phyloP scores from a whole-genome alignment of 495 filamentous ascomycete species.

The Annulohypoxylon moriforme region DNA sequence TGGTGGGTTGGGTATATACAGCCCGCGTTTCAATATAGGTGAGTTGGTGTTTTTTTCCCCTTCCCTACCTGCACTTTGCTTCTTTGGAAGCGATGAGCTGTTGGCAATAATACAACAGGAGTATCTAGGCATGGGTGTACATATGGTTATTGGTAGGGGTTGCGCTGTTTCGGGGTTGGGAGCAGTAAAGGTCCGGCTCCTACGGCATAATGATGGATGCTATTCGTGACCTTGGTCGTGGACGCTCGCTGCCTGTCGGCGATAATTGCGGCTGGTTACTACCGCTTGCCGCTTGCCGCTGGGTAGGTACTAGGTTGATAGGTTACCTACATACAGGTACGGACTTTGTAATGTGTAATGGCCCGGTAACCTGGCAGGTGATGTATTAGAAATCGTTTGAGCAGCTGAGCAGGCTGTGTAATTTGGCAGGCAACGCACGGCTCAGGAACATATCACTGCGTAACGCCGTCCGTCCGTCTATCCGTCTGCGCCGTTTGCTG shows the following conservation, averaged over 20 bases:
- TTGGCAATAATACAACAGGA: too few species aligned
- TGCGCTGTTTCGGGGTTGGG: not conserved
- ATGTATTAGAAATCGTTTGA: not conserved
- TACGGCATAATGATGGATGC: slow-evolving; percentile 7
- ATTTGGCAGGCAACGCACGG: not conserved
- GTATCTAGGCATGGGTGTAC: too few species aligned
- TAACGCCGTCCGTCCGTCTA: not conserved
- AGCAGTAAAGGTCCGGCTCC: slow-evolving; percentile 6
- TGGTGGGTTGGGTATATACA: not conserved
- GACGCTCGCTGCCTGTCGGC: not conserved
- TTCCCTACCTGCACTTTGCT: not conserved
- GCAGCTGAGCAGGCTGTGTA: not conserved
- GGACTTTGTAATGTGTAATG: not conserved
- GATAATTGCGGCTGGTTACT: too few species aligned
- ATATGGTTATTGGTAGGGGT: too few species aligned
- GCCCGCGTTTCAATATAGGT: not conserved
- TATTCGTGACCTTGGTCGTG: not conserved
- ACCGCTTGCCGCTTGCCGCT: too few species aligned
- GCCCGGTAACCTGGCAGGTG: not conserved
- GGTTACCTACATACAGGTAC: not conserved
- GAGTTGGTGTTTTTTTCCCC: not conserved
- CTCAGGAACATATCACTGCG: not conserved
- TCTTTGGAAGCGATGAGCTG: not conserved
- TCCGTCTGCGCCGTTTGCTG: not conserved
- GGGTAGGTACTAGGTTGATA: not conserved